Conservation (phyloP, 495 filamentous ascomycete species). For the Aspergillus bertholletiae region DNA sequence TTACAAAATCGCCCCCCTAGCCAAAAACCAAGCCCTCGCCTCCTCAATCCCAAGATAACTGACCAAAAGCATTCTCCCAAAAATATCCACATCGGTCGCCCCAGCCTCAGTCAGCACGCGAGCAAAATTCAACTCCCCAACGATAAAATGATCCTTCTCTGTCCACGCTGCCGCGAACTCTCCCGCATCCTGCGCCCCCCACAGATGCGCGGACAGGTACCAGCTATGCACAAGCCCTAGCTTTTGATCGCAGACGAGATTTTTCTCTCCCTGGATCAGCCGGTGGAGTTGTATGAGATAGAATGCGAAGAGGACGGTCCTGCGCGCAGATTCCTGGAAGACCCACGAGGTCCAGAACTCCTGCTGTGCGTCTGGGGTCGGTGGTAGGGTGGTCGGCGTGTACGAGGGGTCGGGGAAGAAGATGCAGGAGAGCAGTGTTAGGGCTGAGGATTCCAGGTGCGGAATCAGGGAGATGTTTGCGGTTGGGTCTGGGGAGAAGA, state of each 20-base stretch:
- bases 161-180: conserved; percentile 48
- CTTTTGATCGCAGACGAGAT: conserved; percentile 28
- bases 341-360: conserved; percentile 43
- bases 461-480: conserved; percentile 40
- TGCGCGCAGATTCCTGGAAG: conserved; percentile 44
- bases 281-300: conserved; percentile 37
- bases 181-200: conserved; percentile 38
- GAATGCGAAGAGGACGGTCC: conserved; percentile 41
- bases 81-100: conserved; percentile 45
- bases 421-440: conserved; percentile 14
- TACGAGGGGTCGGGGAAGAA: conserved; percentile 15
- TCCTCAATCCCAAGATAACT: conserved; percentile 40
- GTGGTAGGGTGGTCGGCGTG: conserved; percentile 5
- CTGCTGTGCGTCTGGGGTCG: conserved; percentile 21
- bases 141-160: conserved; percentile 40
- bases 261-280: conserved; percentile 24
- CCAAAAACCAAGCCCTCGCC: conserved; percentile 40
- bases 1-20: conserved; percentile 26
- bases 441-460: conserved; percentile 31
- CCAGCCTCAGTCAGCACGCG: conserved; percentile 26
- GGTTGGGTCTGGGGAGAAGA: conserved; percentile 55
- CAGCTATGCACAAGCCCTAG: conserved; percentile 34
- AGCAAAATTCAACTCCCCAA: conserved; percentile 35
- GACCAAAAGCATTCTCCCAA: conserved; percentile 44
- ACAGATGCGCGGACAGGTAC: conserved; percentile 46